phyloP scores from a whole-genome alignment of 495 filamentous ascomycete species.

The Penicillium coffeae region DNA sequence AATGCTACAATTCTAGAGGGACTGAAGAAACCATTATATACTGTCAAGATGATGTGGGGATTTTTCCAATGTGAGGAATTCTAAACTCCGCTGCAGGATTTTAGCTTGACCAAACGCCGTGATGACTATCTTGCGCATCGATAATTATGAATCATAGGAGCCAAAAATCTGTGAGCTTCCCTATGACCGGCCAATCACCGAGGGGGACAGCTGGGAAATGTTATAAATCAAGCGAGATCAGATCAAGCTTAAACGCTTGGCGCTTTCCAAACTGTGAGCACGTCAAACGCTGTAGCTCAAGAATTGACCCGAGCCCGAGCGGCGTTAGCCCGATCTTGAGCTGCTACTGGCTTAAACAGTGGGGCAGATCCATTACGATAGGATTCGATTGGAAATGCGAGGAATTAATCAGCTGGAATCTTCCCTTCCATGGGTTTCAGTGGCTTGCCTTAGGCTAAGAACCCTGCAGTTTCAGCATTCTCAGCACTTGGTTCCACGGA shows the following conservation, averaged over 20 bases:
- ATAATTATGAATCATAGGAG: neutral
- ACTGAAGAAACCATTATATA: neutral
- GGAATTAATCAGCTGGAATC: neutral
- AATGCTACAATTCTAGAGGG: neutral
- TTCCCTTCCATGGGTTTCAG: neutral
- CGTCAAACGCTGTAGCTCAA: neutral
- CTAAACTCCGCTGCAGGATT: neutral
- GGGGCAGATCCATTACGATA: too few relatives aligned
- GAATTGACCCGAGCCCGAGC: conserved; percentile 1
- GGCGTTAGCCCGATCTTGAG: neutral
- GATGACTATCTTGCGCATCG: neutral
- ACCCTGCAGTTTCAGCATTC: too few relatives aligned
- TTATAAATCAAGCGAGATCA: conserved; percentile 1
- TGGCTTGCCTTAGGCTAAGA: too few relatives aligned
- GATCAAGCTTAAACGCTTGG: too few relatives aligned
- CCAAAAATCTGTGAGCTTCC: too few relatives aligned
- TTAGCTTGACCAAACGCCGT: neutral
- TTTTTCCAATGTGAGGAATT: neutral
- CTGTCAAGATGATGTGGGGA: neutral
- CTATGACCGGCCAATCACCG: conserved; percentile 1
- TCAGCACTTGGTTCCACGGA: too few relatives aligned
- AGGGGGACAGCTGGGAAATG: too few relatives aligned
- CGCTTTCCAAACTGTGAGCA: conserved; percentile 2
- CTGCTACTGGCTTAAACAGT: too few relatives aligned
- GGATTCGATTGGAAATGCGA: conserved; percentile 3